Base-by-base conservation (phyloP, 2,329 filamentous ascomycete genomes). In the Botrytis paeoniae region DNA sequence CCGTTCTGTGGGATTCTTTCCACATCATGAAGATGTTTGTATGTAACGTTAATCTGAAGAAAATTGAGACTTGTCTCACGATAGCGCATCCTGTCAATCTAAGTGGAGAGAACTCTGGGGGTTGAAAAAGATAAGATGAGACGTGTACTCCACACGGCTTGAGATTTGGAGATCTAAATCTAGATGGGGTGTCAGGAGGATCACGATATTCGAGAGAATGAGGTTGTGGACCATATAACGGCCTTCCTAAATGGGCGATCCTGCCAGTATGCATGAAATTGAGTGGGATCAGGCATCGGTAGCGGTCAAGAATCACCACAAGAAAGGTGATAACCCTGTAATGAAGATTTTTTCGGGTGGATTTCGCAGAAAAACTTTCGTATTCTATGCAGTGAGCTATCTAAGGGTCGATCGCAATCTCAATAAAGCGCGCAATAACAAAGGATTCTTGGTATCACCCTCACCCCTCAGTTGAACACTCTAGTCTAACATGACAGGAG, bases 1-100 rank as follows among this genome's bases (percentile, higher is more conserved):
- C 64, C 25, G 45, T 54, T 41, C 48, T 68, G 25, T 32, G 18
- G 16, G 25, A 25, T 32, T 18, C 6, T n/a, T 39, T 62, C 22
- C 14, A 18, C n/a, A 48, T 25, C 4, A 7, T 61, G 69, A 57
- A 29, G 14, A 45, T 61, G 25, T n/a, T 32, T 43, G 37, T 20
- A 71, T 71, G 70, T 48, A 66, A 71, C 70, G 48, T 66, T 71
- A 51, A 71, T 66, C 48, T 37, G 45, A 45, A 66, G 29, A 64
- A 69, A 45, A 20, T 57, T 41, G 48, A 66, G 48, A 59, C 70
- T 66, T 66, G 61, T 71, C 41, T 45, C 51, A 20, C 60, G 25
- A 59, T 29, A 39, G 51, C 10, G 45, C 29, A 41, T 18, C 37
- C 61, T 37, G 25, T 37, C 20, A 39, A 29, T 32, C 61, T 57